Conservation (phyloP, 768 basidiomycete species). For the Suillus tomentosus region DNA sequence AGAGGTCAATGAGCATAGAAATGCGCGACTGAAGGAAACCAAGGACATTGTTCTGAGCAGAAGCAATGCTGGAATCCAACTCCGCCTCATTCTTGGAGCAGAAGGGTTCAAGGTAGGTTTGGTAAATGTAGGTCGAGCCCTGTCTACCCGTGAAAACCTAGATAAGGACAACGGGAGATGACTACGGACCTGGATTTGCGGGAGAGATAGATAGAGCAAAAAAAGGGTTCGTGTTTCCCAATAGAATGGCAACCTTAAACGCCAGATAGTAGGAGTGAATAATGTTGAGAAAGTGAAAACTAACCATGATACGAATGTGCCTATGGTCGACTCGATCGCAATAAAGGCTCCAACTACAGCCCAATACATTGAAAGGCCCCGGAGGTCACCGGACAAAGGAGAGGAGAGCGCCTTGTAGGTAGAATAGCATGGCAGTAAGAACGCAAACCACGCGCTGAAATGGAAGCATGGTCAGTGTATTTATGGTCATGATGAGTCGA, state of each 20-base stretch:
- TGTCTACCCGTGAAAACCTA: constrained; percentile 29
- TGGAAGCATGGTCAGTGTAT: background rate
- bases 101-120: constrained; percentile 61
- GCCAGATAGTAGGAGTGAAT: constrained; percentile 21
- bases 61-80: constrained; percentile 58
- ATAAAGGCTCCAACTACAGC: constrained; percentile 58
- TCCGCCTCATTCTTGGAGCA: constrained; percentile 57
- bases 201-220: constrained; percentile 66
- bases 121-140: constrained; percentile 72
- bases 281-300: constrained; percentile 22
- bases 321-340: constrained; percentile 62
- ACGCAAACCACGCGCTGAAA: constrained; percentile 72
- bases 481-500: background rate
- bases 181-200: constrained; percentile 62
- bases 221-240: constrained; percentile 73
- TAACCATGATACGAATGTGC: constrained; percentile 69
- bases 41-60: constrained; percentile 54
- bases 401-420: constrained; percentile 68
- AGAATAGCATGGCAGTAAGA: constrained; percentile 60
- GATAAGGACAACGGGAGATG: background rate
- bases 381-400: constrained; percentile 54
- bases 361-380: constrained; percentile 67
- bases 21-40: constrained; percentile 58
- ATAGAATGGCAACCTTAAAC: constrained; percentile 70
- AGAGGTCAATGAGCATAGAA: constrained; percentile 47